Base-by-base conservation (phyloP, 345 rosid species). In the Stellera chamaejasme region DNA sequence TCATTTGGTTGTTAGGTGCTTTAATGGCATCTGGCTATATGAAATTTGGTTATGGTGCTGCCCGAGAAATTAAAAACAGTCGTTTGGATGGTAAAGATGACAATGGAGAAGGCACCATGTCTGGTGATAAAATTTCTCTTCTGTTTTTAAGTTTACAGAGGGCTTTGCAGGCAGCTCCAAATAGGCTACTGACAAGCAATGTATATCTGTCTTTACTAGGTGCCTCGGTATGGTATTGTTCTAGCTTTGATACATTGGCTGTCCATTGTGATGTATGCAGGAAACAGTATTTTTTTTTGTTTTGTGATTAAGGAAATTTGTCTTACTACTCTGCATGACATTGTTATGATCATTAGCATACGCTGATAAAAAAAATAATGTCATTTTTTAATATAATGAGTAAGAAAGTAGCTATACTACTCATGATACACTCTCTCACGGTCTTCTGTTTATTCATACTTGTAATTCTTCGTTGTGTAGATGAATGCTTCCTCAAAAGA, bases 91-190 rank as follows among this genome's bases (percentile, higher is more conserved):
- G 76, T 69, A 94, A 79, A 51, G 68, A 83, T 25, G 75, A 79
- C 53, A 87, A 88, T 59, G 84, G 81, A 70, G 83, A 82, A 27
- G 81, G 88, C 52, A 76, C 88, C 50, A 94, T 90, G 99, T 87
- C 87, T 79, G 92, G 87, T 43, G 99, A 94, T 71, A 94, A 81
- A 77, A 90, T 94, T 52, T 71, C 96, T 58, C 85, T 94, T 71
- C 82, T 90, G 65, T 82, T 87, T 55, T 94, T 80, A 80, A 90
- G 96, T 56, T 67, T 94, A 77, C 95, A 80, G 71, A 94, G 78
- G 77, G 90, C 90, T 63, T 85, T 94, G 72, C 96, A 83, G 70
- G 85, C 95, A 45, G 97, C 95, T 62, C 95, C 97, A 58, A 87
- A 73, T 43, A 84, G 90, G 82, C 90, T 94, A 57, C 62, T 94